Percentiles rank a stretch among this genome's conserved stretches.
Conservation (phyloP, 2,329 filamentous ascomycete species). For the Fusarium irregulare region DNA sequence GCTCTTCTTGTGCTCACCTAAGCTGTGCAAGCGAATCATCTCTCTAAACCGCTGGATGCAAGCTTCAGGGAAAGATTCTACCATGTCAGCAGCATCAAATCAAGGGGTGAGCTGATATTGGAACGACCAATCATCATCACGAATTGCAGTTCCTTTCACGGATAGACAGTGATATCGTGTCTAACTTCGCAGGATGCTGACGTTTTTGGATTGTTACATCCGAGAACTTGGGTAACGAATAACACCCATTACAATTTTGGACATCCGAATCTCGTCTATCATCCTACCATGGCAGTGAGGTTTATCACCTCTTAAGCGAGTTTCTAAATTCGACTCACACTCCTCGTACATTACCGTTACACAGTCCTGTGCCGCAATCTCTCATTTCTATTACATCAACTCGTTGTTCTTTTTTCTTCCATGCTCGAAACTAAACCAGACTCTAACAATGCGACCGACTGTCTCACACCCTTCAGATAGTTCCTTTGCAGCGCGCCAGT, state of each 20-base stretch:
- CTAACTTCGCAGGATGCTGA: conserved; percentile 9
- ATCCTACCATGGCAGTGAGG: neutral
- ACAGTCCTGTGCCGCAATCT: neutral
- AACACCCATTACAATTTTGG: neutral
- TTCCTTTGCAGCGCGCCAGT: conserved; percentile 41
- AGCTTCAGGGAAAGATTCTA: conserved; percentile 9
- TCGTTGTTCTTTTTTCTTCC: neutral
- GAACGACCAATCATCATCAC: conserved; percentile 12
- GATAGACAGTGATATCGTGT: conserved; percentile 4
- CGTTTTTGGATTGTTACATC: conserved; percentile 21
- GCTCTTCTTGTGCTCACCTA: conserved; percentile 23
- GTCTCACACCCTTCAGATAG: conserved; percentile 25
- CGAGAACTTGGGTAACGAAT: conserved; percentile 11
- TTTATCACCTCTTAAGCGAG: neutral
- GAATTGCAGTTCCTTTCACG: neutral
- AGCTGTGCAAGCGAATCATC: conserved; percentile 24
- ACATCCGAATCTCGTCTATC: neutral
- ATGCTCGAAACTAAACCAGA: neutral
- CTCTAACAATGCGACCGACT: conserved; percentile 23
- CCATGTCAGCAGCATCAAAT: conserved; percentile 16
- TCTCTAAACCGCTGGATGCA: conserved; percentile 5
- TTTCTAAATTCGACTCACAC: neutral
- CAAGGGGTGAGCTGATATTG: neutral
- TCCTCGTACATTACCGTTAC: neutral
- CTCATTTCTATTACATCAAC: neutral